A percentile compares a stretch with the other conserved stretches of the same genome.
These are phyloP conservation scores for Pachyrhizus erosus DNA, from an alignment of 306 rosid species.

Conservation along the genomic window DNA sequence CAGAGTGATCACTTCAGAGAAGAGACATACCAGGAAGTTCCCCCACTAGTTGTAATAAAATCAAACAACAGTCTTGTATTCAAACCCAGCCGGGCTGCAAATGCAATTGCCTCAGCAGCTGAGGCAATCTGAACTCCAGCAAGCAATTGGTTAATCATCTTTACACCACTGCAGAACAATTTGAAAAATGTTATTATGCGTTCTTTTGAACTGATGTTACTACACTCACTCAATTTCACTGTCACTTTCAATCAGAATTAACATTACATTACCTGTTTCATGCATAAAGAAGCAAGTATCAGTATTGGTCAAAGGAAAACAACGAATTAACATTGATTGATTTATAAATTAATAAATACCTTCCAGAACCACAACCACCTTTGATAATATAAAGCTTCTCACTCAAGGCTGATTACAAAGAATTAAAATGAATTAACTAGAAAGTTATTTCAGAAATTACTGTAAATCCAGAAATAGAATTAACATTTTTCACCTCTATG, in stretches of 20 bases:
- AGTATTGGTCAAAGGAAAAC: constrained; percentile 33
- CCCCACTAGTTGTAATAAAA: constrained; percentile 71
- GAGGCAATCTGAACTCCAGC: constrained; percentile 99
- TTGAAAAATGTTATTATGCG: constrained; percentile 18
- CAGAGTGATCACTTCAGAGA: constrained; percentile 30
- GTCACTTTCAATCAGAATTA: constrained; percentile 30
- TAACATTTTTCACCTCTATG: constrained; percentile 36
- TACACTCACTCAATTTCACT: constrained; percentile 30
- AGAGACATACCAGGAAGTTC: constrained; percentile 84
- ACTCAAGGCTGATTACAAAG: constrained; percentile 72
- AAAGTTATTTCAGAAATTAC: constrained; percentile 39
- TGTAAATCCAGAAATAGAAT: constrained; percentile 28
- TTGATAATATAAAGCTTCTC: constrained; percentile 92
- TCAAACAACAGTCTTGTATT: constrained; percentile 80
- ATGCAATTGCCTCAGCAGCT: constrained; percentile 95
- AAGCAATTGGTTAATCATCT: constrained; percentile 97
- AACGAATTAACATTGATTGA: constrained; percentile 28
- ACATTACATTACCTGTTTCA: constrained; percentile 39
- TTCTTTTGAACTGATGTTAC: background rate
- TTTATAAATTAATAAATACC: constrained; percentile 59
- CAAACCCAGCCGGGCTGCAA: constrained; percentile 90
- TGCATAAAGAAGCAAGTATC: constrained; percentile 33
- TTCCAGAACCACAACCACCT: constrained; percentile 94
- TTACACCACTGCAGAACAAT: constrained; percentile 72
- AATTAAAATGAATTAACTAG: constrained; percentile 41